Evolutionary conservation across 306 rosid genomes (phyloP), one percentile per base, ranked within the genome.

Genomic region (Casuarina glauca): DNA sequence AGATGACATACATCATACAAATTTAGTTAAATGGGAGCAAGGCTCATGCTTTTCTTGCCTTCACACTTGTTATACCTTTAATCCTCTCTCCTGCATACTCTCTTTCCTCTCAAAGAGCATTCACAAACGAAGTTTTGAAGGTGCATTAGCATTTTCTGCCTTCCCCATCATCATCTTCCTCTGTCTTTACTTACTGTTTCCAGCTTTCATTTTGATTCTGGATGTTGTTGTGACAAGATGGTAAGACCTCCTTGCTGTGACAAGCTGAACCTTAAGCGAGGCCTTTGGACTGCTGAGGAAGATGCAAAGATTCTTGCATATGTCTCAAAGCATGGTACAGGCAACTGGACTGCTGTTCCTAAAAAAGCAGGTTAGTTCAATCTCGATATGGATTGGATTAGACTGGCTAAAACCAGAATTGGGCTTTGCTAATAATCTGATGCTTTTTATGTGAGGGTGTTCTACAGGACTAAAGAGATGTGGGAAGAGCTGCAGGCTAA

Each of bases 401-500:
- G 66, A 72, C 55, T 73, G 55, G 16, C 74, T 17, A 36, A 4
- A 38, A 41, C 32, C 51, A 58, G 35, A 43, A 13, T 66, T 38
- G 17, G 6, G 35, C 39, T 41, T 66, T 12, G 11, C 68, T 61
- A 11, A 61, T 58, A 9, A 6, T 16, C 6, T 66, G 9, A n/a
- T 42, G n/a, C 45, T 74, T 16, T 74, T 16, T 68, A 48, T 57
- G 63, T 67, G 66, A 49, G 82, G 60, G 43, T 26, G 17, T 79
- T 74, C 54, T 74, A 1, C 87, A 93, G 97, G 97, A 19, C 80
- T 89, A 3, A 86, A 84, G 70, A 89, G 90, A 84, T 92, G 92
- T 86, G 97, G 96, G 50, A 92, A 88, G 85, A 91, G 90, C 82
- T 88, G 97, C 77, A 88, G 83, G 81, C 84, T 84, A 60, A 88